These are phyloP conservation scores for Pseudonectria foliicola DNA, from an alignment of 2,329 filamentous ascomycete genomes.

Conservation along the genomic window DNA sequence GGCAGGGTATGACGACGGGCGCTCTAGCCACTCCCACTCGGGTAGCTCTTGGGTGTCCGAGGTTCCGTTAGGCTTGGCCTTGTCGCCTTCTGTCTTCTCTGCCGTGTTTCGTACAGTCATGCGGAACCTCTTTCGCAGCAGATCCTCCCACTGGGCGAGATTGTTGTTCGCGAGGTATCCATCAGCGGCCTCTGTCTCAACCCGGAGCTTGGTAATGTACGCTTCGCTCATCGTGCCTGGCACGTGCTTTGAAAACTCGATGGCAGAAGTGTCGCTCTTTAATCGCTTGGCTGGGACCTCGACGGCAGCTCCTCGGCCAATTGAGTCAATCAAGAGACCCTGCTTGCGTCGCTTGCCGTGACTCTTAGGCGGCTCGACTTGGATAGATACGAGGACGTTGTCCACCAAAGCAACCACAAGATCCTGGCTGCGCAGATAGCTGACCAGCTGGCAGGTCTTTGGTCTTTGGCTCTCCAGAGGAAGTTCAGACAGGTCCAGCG, in stretches of 20 bases:
- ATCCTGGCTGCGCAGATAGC: slow-evolving; percentile 60
- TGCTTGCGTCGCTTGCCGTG: slow-evolving; percentile 50
- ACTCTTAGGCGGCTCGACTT: slow-evolving; percentile 55
- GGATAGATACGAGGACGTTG: slow-evolving; percentile 58
- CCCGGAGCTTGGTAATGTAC: slow-evolving; percentile 39
- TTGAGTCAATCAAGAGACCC: slow-evolving; percentile 64
- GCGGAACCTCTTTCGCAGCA: slow-evolving; percentile 43
- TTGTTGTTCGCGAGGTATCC: slow-evolving; percentile 39
- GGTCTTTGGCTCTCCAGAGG: slow-evolving; percentile 28
- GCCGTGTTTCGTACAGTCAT: slow-evolving; percentile 27
- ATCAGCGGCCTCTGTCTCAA: slow-evolving; percentile 41
- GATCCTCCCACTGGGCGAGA: slow-evolving; percentile 41
- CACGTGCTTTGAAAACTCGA: slow-evolving; percentile 29
- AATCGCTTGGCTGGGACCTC: slow-evolving; percentile 29
- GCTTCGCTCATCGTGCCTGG: slow-evolving; percentile 45
- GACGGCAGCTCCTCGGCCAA: slow-evolving; percentile 54
- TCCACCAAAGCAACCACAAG: slow-evolving; percentile 59
- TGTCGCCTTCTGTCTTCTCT: slow-evolving; percentile 13
- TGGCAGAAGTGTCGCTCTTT: slow-evolving; percentile 23
- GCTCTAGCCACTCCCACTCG: slow-evolving; percentile 46
- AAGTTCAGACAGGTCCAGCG: slow-evolving; percentile 37
- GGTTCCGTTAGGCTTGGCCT: slow-evolving; percentile 6
- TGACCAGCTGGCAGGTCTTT: slow-evolving; percentile 39
- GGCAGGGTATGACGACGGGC: slow-evolving; percentile 39
- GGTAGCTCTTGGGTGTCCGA: slow-evolving; percentile 23